phyloP scores from a whole-genome alignment of 208 protist species.

The Acanthamoeba polyphaga region DNA sequence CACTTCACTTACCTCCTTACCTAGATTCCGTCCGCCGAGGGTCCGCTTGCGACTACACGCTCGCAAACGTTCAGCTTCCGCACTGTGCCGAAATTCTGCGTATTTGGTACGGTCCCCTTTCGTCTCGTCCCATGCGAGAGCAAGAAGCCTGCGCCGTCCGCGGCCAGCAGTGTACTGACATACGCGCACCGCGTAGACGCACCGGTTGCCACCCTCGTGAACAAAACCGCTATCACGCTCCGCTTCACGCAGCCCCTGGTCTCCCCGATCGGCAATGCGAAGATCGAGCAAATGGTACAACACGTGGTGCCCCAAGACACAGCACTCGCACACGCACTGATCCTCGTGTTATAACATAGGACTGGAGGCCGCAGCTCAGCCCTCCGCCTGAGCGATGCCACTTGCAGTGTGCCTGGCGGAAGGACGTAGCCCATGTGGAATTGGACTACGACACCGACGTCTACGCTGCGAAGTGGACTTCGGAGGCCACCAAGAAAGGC shows the following conservation, averaged over 20 bases:
- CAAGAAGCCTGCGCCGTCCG: no score
- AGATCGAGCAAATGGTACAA: neutral
- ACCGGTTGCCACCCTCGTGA: neutral
- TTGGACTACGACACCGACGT: neutral
- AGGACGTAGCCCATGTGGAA: neutral
- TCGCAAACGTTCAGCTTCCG: conserved; percentile 61
- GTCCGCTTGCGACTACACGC: conserved; percentile 17
- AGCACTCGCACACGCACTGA: neutral
- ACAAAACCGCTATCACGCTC: neutral
- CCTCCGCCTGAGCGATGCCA: neutral
- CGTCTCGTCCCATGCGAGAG: no score
- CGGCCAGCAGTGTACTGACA: neutral
- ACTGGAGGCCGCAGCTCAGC: neutral
- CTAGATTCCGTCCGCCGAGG: conserved; percentile 61
- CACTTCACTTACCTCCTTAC: neutral
- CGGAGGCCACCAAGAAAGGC: conserved; percentile 1
- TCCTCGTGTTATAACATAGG: neutral
- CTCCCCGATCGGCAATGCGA: neutral
- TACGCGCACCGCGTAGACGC: neutral
- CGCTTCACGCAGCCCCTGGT: conserved; percentile 28
- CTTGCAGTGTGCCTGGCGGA: neutral
- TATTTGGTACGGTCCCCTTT: neutral
- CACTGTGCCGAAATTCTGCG: conserved; percentile 10
- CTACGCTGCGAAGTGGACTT: conserved; percentile 24
- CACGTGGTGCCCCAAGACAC: neutral